Conservation (phyloP, 257 asterid species). For the Salvia miltiorrhiza region DNA sequence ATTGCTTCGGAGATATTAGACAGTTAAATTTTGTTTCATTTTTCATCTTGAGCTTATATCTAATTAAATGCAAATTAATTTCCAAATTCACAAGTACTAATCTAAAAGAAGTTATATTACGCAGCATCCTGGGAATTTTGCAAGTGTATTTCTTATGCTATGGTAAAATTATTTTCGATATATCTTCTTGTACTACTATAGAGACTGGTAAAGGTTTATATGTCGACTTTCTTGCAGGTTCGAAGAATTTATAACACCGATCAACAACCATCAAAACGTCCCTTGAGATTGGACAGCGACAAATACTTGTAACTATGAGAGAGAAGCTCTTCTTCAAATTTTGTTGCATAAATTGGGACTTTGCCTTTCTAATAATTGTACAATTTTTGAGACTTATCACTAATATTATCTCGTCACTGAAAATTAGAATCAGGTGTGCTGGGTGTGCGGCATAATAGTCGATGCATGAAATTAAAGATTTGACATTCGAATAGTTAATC, state of each 20-base stretch:
- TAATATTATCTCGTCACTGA: no score
- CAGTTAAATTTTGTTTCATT: neutral
- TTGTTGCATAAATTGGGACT: conserved; percentile 2
- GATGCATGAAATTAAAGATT: no score
- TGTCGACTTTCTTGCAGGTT: conserved; percentile 20
- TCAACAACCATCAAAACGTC: neutral
- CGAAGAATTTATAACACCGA: conserved; percentile 10
- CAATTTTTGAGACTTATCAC: no score
- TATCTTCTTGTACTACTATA: neutral
- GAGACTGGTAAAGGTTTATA: neutral
- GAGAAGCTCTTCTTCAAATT: neutral
- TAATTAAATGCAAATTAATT: neutral
- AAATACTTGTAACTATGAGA: neutral
- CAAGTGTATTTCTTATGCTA: neutral
- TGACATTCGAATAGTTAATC: no score
- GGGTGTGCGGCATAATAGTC: no score
- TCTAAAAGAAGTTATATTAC: neutral
- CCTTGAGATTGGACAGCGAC: neutral
- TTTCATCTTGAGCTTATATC: neutral
- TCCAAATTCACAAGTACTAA: neutral
- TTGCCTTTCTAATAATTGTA: neutral
- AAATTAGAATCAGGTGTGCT: no score
- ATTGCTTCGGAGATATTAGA: neutral
- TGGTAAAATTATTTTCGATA: neutral
- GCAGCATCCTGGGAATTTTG: conserved; percentile 1